phyloP scores from a whole-genome alignment of 768 basidiomycete genomes.

The Porpolomopsis calyptriformis region DNA sequence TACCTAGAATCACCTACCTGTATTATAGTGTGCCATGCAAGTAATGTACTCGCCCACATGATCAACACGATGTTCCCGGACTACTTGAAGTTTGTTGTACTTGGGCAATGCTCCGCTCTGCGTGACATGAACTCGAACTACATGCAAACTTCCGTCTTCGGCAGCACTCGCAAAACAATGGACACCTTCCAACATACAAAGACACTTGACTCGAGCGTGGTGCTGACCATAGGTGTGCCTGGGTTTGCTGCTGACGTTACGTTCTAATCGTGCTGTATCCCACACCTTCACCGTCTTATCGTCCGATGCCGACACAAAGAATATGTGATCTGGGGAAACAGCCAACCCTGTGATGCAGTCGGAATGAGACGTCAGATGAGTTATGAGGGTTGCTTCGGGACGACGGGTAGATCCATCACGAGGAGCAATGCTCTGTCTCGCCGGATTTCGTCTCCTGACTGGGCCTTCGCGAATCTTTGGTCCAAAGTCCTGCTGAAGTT shows the following conservation, averaged over 20 bases:
- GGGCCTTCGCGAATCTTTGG: constrained; percentile 78
- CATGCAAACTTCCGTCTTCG: constrained; percentile 73
- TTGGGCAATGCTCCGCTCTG: constrained; percentile 64
- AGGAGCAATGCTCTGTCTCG: constrained; percentile 54
- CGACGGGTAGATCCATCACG: constrained; percentile 54
- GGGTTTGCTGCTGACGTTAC: constrained; percentile 85
- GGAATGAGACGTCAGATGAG: constrained; percentile 75
- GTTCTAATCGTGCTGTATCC: constrained; percentile 87
- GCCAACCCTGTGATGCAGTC: constrained; percentile 71
- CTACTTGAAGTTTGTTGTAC: constrained; percentile 67
- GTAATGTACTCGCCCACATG: constrained; percentile 72
- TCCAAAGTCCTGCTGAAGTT: constrained; percentile 85
- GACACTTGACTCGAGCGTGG: constrained; percentile 53
- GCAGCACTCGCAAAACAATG: constrained; percentile 87
- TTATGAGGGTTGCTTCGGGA: constrained; percentile 71
- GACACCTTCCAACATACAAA: constrained; percentile 77
- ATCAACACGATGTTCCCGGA: constrained; percentile 73
- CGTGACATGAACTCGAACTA: constrained; percentile 72
- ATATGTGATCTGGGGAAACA: constrained; percentile 87
- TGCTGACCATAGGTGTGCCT: constrained; percentile 62
- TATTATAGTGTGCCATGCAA: constrained; percentile 70
- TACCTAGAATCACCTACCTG: constrained; percentile 38
- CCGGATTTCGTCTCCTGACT: constrained; percentile 62
- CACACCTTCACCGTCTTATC: constrained; percentile 91
- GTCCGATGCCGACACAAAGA: constrained; percentile 89